Base-by-base conservation (phyloP, 805 yeast species). In the Zygosaccharomyces lentus region DNA sequence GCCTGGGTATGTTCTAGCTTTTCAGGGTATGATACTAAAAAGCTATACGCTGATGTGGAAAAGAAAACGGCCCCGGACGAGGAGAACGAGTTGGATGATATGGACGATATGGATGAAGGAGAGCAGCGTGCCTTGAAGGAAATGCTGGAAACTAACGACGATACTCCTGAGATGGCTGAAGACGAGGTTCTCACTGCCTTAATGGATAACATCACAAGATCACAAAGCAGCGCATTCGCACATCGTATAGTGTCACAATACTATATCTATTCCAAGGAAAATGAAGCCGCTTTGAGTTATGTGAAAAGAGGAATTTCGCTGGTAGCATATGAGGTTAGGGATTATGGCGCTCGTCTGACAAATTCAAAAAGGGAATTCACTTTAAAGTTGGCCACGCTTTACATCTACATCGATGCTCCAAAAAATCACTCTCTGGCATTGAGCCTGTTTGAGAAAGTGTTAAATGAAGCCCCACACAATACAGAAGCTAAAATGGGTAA, bases 381-480 rank as follows among this genome's bases (percentile, higher is more conserved):
- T 7, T 74, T 88, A 30, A 72, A 78, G 19, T 70, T 87, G 45
- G 98, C 93, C 0, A 76, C 81, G 0, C 75, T 84, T 1, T 87
- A 89, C 59, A 86, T 95, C 0, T 84, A 87, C 59, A 77, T 82
- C 58, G 96, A 91, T 62, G 85, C 97, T 0, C 99, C 98, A 9
- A 88, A 88, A 64, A 86, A 91, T 65, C 87, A 79, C 58, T 72
- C 77, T 2, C 72, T 82, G 21, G 98, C 99, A 0, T 59, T 84
- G 24, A 78, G 78, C 40, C 64, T 89, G 12, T 93, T 84, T 63
- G 84, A 84, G 30, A 68, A 71, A 19, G 78, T 89, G 2, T 69
- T 87, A 21, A 52, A 63, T 0, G 69, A 69, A 16, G 68, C 68
- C 25, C 73, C 75, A 4, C 56, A 63, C 4, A 78, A 81, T 54